Base-by-base conservation (phyloP, 164 flowering plant species). In the Vitis riparia region DNA sequence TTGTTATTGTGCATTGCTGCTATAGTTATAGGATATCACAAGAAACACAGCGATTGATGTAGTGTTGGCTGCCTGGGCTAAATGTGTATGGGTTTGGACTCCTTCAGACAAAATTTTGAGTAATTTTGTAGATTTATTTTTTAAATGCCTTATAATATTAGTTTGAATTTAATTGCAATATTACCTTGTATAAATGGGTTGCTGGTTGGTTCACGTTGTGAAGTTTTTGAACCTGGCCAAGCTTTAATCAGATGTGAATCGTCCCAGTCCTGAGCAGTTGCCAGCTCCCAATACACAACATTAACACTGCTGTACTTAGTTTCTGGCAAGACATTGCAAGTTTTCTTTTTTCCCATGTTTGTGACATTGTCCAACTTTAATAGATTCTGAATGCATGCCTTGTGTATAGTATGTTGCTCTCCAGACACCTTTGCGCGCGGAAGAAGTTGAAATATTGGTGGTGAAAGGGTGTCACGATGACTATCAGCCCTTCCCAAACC, bases 361-460 rank as follows among this genome's bases (percentile, higher is more conserved):
- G 15, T 12, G 17, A 16, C 59, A 27, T 70, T 29, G 9, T 69
- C 47, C 6, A 47, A 27, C 11, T 50, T 37, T 29, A 12, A 30
- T 69, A 2, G 44, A 37, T 37, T 37, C 44, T 37, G 44, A 37
- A 37, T 67, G n/a, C 9, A 9, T 71, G 1, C 51, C 51, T 64
- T 49, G 51, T 62, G 5, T 52, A 15, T 72, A 79, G 85, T 80
- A 75, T 71, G 70, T 82, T 19, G 73, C 85, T 23, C 68, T 51
- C 15, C 74, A 82, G 62, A 80, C 75, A 48, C 63, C 70, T 47
- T 62, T 75, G 69, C 67, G 59, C 60, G 78, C 73, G 68, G 83
- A 75, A 71, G 79, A 82, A 56, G 74, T 80, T 14, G 83, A 80
- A 73, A 75, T 82, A 32, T 49, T 79, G 56, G 23, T 67, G 49